phyloP scores from a whole-genome alignment of 176 grass and related monocot species.

The Tillandsia leiboldiana region DNA sequence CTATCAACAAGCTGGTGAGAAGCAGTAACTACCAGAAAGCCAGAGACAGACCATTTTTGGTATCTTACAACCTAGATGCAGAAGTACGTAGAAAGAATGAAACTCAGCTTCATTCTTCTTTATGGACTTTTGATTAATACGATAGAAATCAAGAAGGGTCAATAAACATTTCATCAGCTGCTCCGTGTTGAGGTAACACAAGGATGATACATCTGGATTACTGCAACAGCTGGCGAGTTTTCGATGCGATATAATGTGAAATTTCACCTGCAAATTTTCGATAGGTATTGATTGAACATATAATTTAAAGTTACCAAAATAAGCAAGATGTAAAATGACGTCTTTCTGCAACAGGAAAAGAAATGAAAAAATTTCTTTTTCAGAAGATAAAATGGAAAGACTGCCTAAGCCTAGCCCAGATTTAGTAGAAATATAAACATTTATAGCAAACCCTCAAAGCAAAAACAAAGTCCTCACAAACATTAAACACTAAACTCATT shows the following conservation, averaged over 20 bases:
- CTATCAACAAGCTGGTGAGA: not conserved
- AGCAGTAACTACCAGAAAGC: slow-evolving; percentile 8
- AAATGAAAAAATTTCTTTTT: slow-evolving; percentile 20
- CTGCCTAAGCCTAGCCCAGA: too few species aligned
- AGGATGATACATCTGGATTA: slow-evolving; percentile 53
- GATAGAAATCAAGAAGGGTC: slow-evolving; percentile 68
- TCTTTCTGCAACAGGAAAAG: too few species aligned
- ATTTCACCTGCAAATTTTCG: slow-evolving; percentile 51
- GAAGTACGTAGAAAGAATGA: slow-evolving; percentile 83
- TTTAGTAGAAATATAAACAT: too few species aligned
- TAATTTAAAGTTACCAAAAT: not conserved
- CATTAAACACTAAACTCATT: too few species aligned
- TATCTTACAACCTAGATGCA: slow-evolving; percentile 68
- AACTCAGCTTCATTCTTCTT: slow-evolving; percentile 51
- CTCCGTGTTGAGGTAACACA: slow-evolving; percentile 79
- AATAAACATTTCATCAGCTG: slow-evolving; percentile 81
- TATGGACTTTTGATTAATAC: slow-evolving; percentile 29
- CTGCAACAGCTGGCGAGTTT: slow-evolving; percentile 39
- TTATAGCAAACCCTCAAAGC: too few species aligned
- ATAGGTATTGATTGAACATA: slow-evolving; percentile 6
- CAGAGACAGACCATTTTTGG: slow-evolving; percentile 54
- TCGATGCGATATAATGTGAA: slow-evolving; percentile 78
- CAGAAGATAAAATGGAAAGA: not conserved
- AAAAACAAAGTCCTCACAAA: too few species aligned
- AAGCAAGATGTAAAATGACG: not conserved